Conservation (phyloP, 2,329 filamentous ascomycete species). For the Fusarium verrucosum region DNA sequence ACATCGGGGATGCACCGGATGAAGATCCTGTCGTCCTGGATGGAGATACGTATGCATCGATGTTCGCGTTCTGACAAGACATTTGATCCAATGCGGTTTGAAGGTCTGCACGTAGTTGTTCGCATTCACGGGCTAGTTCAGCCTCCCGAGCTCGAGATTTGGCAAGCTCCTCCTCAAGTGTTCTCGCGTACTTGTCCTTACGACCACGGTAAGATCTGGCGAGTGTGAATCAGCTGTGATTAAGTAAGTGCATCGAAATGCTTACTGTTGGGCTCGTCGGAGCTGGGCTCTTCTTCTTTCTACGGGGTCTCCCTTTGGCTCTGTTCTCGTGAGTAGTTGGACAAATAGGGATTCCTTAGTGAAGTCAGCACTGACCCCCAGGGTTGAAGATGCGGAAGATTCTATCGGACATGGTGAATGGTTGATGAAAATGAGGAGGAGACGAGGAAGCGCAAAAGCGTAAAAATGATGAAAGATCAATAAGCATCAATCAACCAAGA, state of each 20-base stretch:
- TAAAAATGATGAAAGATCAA: conserved; percentile 16
- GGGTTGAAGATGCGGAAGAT: conserved; percentile 51
- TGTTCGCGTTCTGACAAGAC: neutral
- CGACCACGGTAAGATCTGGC: conserved; percentile 24
- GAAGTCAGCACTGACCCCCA: conserved; percentile 29
- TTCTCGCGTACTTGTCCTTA: conserved; percentile 24
- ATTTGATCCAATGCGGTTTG: conserved; percentile 1
- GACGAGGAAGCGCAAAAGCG: neutral
- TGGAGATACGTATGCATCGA: neutral
- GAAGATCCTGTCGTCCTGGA: conserved; percentile 2
- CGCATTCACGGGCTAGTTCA: conserved; percentile 11
- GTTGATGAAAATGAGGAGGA: neutral
- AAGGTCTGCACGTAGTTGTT: conserved; percentile 11
- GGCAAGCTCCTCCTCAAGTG: conserved; percentile 20
- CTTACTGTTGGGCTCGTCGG: conserved; percentile 29
- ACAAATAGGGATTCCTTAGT: neutral
- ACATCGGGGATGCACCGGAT: conserved; percentile 1
- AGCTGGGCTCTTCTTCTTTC: conserved; percentile 29
- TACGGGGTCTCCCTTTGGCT: conserved; percentile 19
- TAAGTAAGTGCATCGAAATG: neutral
- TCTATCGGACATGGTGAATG: conserved; percentile 25
- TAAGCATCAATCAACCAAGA: no score
- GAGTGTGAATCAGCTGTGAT: neutral
- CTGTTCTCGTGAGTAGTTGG: neutral
- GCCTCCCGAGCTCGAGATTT: conserved; percentile 9